Evolutionary conservation across 768 basidiomycete genomes (phyloP).

Genomic region (Psilocybe tampanensis): DNA sequence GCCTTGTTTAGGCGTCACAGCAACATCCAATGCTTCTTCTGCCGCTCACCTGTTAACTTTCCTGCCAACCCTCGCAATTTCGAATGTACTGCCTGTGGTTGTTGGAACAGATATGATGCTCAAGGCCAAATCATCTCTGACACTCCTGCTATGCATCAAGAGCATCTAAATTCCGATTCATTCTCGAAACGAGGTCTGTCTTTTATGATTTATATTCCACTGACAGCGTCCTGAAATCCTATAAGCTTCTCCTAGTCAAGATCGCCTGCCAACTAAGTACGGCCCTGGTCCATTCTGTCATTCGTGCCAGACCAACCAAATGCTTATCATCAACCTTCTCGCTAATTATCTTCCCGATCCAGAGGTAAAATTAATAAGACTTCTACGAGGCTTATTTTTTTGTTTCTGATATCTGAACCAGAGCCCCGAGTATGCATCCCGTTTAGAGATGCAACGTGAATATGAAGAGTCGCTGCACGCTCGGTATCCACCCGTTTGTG

Average conservation of each 20-base stretch:
- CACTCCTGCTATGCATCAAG: conserved; percentile 88
- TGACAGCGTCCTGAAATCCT: background rate
- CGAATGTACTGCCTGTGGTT: conserved; percentile 66
- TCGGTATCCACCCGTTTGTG: conserved; percentile 90
- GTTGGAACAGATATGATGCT: conserved; percentile 75
- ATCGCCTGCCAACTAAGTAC: conserved; percentile 66
- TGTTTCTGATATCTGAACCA: conserved; percentile 28
- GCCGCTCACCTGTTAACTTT: conserved; percentile 47
- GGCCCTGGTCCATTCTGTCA: conserved; percentile 76
- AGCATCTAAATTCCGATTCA: conserved; percentile 65
- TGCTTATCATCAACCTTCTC: conserved; percentile 81
- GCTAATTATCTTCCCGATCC: conserved; percentile 86
- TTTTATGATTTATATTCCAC: background rate
- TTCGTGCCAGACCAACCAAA: conserved; percentile 91
- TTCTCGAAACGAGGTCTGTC: conserved; percentile 73
- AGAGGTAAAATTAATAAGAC: conserved; percentile 50
- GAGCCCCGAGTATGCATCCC: conserved; percentile 72
- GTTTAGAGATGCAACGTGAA: conserved; percentile 63
- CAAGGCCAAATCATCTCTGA: conserved; percentile 80
- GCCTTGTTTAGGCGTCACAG: conserved; percentile 56
- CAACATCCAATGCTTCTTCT: conserved; percentile 70
- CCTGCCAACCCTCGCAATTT: conserved; percentile 59
- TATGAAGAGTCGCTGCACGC: conserved; percentile 76
- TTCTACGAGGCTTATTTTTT: background rate
- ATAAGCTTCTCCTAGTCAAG: conserved; percentile 68